Base-by-base conservation (phyloP, 352 stramenopile species). In the Pythium sp. region DNA sequence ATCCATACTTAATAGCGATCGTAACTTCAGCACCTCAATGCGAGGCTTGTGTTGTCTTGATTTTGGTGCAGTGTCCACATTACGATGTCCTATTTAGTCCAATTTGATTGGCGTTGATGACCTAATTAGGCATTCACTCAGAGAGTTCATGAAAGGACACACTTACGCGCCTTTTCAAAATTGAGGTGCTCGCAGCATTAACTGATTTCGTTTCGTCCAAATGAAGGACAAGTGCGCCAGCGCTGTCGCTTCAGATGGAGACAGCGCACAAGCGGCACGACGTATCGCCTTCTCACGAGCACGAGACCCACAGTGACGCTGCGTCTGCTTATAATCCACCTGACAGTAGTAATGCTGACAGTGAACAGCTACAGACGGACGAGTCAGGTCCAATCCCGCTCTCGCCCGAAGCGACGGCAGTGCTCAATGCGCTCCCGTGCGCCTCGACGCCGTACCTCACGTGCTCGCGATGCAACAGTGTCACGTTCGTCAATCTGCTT, bases 371-470 rank as follows among this genome's bases (percentile, higher is more conserved):
- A 9, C 38, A 46, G 38, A 54, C 4, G 7, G 32, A 46, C n/a
- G 30, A 46, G 14, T 32, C 47, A 7, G 18, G 28, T n/a, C 8
- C 28, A 43, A 3, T n/a, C 36, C 18, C 34, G 3, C 47, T 68
- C 4, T 68, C 69, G 0, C 30, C 38, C 0, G 54, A 53, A 28
- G 69, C 69, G 5, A 46, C 57, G 18, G 57, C 65, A 0, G 47
- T 71, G 15, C 59, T 72, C 38, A 49, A 57, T 11, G 65, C 68
- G 68, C 55, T 75, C 57, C 61, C 62, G 18, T 66, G 71, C 15
- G 58, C 78, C n/a, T 79, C 78, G 71, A 93, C 85, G 20, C 83
- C 86, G 26, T 93, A 93, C 41, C 73, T 92, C 54, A 93, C 82
- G 20, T 95, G 86, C 61, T 83, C 83, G 53, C 77, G 81, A 41